Evolutionary conservation across 371 early-diverging fungal genomes (phyloP).

Genomic region (Conidiobolus incongruus): DNA sequence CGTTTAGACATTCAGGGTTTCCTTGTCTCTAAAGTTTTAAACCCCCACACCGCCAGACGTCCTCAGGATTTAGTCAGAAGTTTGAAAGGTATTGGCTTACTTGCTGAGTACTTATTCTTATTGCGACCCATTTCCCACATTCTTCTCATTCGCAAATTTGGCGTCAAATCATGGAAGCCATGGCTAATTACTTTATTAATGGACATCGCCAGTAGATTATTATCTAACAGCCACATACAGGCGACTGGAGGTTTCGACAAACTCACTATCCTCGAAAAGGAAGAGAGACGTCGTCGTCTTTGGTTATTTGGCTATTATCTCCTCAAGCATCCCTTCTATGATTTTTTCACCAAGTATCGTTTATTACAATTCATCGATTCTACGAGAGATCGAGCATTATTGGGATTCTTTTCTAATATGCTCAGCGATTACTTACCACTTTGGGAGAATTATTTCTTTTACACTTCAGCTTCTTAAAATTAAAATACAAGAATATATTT

Average conservation of each 20-base stretch:
- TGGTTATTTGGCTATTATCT: constrained; percentile 53
- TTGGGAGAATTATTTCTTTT: constrained; percentile 83
- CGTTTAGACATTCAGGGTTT: constrained; percentile 20
- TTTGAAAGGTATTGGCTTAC: constrained; percentile 22
- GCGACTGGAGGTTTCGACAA: constrained; percentile 10
- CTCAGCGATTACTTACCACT: constrained; percentile 77
- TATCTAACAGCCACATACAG: constrained; percentile 13
- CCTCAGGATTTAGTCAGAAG: constrained; percentile 43
- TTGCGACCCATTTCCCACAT: constrained; percentile 75
- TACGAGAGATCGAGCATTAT: constrained; percentile 25
- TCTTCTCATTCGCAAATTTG: constrained; percentile 44
- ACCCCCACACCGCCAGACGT: constrained; percentile 28
- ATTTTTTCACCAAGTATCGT: constrained; percentile 51
- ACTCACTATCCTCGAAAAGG: constrained; percentile 37
- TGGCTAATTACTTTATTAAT: constrained; percentile 57
- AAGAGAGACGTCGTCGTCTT: constrained; percentile 45
- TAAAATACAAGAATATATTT: no score
- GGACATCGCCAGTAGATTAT: constrained; percentile 30
- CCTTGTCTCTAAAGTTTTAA: constrained; percentile 32
- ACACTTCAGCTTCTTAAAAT: no score
- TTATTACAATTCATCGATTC: constrained; percentile 22
- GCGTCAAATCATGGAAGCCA: constrained; percentile 57
- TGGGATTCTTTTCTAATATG: constrained; percentile 25
- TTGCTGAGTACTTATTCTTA: constrained; percentile 62
- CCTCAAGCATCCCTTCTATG: constrained; percentile 67